Evolutionary conservation across 805 yeast genomes (phyloP).

Genomic region (Middelhovenomyces tepae): DNA sequence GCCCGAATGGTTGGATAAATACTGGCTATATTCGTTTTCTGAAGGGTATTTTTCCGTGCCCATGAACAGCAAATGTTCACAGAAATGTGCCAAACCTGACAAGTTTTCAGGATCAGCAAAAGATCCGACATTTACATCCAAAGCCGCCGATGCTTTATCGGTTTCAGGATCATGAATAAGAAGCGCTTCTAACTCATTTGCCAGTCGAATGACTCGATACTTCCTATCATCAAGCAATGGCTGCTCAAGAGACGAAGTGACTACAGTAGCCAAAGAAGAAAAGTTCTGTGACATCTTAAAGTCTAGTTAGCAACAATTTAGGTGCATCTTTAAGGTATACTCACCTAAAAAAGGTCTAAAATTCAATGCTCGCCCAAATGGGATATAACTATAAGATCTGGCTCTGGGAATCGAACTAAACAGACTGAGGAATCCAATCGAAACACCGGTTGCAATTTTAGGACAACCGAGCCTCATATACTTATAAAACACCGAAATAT

Average conservation of each 20-base stretch:
- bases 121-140: slow-evolving; percentile 75
- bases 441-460: too few relatives aligned
- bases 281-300: too few relatives aligned
- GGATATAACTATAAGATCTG: too few relatives aligned
- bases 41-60: slow-evolving; percentile 69
- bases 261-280: too few relatives aligned
- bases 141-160: slow-evolving; percentile 55
- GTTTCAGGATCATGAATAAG: slow-evolving; percentile 69
- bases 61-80: slow-evolving; percentile 79
- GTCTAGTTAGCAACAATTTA: too few relatives aligned
- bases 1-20: slow-evolving; percentile 77
- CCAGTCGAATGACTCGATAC: slow-evolving; percentile 57
- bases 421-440: too few relatives aligned
- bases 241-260: slow-evolving; percentile 29
- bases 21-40: slow-evolving; percentile 68
- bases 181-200: slow-evolving; percentile 61
- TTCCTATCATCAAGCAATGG: slow-evolving; percentile 57
- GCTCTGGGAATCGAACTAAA: too few relatives aligned
- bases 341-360: too few relatives aligned
- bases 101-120: slow-evolving; percentile 62
- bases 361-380: too few relatives aligned
- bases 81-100: slow-evolving; percentile 82
- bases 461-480: too few relatives aligned
- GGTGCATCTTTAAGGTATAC: too few relatives aligned
- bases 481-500: too few relatives aligned